phyloP scores from a whole-genome alignment of 768 basidiomycete species.

The Leccinum truebloodii region DNA sequence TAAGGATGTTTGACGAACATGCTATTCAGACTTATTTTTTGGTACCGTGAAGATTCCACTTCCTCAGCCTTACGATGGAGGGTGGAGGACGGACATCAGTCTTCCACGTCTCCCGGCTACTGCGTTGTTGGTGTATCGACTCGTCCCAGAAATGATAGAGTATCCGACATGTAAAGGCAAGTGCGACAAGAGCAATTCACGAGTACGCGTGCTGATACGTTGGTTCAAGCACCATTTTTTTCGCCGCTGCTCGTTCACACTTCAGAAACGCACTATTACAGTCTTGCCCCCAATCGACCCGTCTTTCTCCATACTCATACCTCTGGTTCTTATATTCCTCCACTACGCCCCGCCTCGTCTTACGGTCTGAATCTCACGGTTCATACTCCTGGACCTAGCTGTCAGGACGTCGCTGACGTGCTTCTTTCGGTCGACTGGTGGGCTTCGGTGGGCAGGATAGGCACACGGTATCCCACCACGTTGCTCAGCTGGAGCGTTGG shows the following conservation, averaged over 20 bases:
- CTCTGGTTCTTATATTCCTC: constrained; percentile 61
- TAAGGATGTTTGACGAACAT: not conserved
- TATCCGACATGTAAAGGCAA: constrained; percentile 33
- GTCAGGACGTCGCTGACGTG: constrained; percentile 41
- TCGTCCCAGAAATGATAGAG: constrained; percentile 37
- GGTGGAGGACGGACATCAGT: constrained; percentile 44
- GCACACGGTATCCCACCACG: constrained; percentile 73
- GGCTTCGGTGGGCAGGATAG: constrained; percentile 68
- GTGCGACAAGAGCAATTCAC: not conserved
- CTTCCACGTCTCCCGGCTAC: constrained; percentile 61
- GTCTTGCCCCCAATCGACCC: constrained; percentile 38
- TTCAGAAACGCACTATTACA: constrained; percentile 74
- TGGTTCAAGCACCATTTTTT: constrained; percentile 48
- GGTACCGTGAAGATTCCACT: constrained; percentile 37
- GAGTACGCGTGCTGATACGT: constrained; percentile 10
- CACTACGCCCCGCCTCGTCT: constrained; percentile 12
- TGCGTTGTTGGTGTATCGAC: constrained; percentile 64
- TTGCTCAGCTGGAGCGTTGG: constrained; percentile 75
- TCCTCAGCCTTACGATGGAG: constrained; percentile 24
- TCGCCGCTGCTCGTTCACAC: constrained; percentile 68
- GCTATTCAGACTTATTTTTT: constrained; percentile 41
- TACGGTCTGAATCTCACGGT: constrained; percentile 56
- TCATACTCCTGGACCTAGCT: constrained; percentile 55
- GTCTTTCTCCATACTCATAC: constrained; percentile 64
- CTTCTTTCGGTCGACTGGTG: constrained; percentile 67